These are phyloP conservation scores for Alternaria triticimaculans DNA, from an alignment of 2,329 filamentous ascomycete genomes.

Conservation along the genomic window DNA sequence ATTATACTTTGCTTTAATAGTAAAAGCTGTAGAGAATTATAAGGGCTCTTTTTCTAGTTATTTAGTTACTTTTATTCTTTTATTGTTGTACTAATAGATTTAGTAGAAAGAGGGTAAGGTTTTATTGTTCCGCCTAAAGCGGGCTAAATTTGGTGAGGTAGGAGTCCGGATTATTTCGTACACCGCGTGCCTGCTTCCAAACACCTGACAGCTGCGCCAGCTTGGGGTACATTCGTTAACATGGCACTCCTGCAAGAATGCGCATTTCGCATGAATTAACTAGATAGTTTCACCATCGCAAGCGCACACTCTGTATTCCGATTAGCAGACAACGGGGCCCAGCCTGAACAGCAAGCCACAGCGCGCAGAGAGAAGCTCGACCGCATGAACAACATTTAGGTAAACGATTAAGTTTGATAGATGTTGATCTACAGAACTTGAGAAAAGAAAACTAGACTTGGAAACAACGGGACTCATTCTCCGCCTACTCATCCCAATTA, in stretches of 20 bases:
- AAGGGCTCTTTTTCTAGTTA: too few relatives aligned
- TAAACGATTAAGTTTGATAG: neutral
- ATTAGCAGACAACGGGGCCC: neutral
- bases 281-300: neutral
- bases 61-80: too few relatives aligned
- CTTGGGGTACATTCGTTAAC: neutral
- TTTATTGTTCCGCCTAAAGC: too few relatives aligned
- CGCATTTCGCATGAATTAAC: neutral
- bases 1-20: too few relatives aligned
- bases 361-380: neutral
- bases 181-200: too few relatives aligned
- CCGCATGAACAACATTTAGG: neutral
- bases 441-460: neutral
- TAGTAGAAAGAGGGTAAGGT: too few relatives aligned
- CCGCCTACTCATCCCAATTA: slow-evolving; percentile 11
- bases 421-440: neutral
- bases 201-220: neutral
- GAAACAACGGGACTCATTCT: neutral
- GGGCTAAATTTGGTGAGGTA: too few relatives aligned
- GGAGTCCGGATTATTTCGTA: too few relatives aligned
- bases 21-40: too few relatives aligned
- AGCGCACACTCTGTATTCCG: neutral
- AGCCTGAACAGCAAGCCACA: neutral
- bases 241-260: neutral
- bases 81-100: too few relatives aligned